Percentiles rank a stretch among this genome's conserved stretches.
These are phyloP conservation scores for Anthoceros angustus DNA, from an alignment of 225 moss, liverwort and hornwort genomes.

Conservation along the genomic window DNA sequence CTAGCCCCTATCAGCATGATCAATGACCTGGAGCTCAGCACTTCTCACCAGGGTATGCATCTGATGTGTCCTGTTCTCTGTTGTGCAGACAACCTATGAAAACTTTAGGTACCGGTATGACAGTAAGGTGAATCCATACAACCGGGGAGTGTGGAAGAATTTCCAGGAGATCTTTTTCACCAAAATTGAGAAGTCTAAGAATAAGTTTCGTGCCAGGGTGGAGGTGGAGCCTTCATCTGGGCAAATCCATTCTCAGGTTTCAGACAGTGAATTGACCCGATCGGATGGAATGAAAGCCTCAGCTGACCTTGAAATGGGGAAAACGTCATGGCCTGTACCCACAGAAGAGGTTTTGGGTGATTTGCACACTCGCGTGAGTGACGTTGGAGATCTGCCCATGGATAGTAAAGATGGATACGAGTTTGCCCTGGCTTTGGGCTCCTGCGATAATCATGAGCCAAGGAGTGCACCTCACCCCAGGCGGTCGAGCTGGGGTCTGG, in stretches of 20 bases:
- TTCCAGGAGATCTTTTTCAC: slow-evolving; percentile 85
- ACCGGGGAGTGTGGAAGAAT: slow-evolving; percentile 55
- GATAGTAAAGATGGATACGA: slow-evolving; percentile 89
- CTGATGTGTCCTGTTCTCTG: not conserved
- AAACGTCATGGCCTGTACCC: slow-evolving; percentile 61
- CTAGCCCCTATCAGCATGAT: too few species aligned
- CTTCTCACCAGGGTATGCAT: not conserved
- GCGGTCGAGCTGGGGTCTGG: slow-evolving; percentile 79
- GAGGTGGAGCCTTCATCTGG: slow-evolving; percentile 28
- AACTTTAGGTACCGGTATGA: slow-evolving; percentile 94
- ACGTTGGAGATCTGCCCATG: slow-evolving; percentile 74
- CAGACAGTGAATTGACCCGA: slow-evolving; percentile 29
- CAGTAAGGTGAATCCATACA: slow-evolving; percentile 89
- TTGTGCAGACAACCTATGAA: slow-evolving; percentile 75
- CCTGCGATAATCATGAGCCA: slow-evolving; percentile 4
- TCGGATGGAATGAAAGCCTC: slow-evolving; percentile 25
- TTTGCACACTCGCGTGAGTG: slow-evolving; percentile 55
- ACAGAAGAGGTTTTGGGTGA: slow-evolving; percentile 40
- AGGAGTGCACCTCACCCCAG: slow-evolving; percentile 47
- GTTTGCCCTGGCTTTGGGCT: slow-evolving; percentile 42
- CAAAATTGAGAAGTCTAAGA: slow-evolving; percentile 49
- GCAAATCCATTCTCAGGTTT: slow-evolving; percentile 22
- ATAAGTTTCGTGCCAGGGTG: slow-evolving; percentile 58
- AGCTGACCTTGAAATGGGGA: slow-evolving; percentile 77
- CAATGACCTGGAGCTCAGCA: not conserved